These are phyloP conservation scores for Pleurostoma richardsiae DNA, from an alignment of 2,329 filamentous ascomycete species.

Conservation along the genomic window DNA sequence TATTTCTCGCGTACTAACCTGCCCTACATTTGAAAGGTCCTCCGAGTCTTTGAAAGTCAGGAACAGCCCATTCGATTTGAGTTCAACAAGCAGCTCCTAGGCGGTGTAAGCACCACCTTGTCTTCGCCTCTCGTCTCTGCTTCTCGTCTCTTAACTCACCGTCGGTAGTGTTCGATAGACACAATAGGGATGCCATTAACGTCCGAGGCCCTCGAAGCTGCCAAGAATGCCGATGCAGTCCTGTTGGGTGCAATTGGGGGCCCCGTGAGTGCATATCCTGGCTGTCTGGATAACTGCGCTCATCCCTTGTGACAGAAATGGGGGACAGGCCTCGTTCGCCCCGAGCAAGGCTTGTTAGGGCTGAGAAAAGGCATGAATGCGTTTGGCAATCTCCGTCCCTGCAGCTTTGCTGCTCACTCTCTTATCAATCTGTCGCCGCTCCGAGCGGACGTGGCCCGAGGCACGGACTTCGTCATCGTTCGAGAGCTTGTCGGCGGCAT, in stretches of 20 bases:
- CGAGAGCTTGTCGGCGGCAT: slow-evolving; percentile 90
- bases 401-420: slow-evolving; percentile 87
- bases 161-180: slow-evolving; percentile 62
- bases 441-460: slow-evolving; percentile 78
- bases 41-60: too few relatives aligned
- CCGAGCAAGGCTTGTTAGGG: slow-evolving; percentile 85
- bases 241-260: slow-evolving; percentile 91
- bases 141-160: too few relatives aligned
- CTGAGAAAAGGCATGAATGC: slow-evolving; percentile 92
- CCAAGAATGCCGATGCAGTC: slow-evolving; percentile 82
- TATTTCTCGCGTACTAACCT: too few relatives aligned
- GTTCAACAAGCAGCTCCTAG: too few relatives aligned
- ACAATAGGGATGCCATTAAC: slow-evolving; percentile 73
- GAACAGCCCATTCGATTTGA: too few relatives aligned
- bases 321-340: slow-evolving; percentile 55
- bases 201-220: slow-evolving; percentile 74
- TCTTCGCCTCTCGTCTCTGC: too few relatives aligned
- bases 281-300: too few relatives aligned
- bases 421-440: slow-evolving; percentile 83
- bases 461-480: slow-evolving; percentile 88
- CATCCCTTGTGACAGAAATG: too few relatives aligned
- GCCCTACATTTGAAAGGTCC: too few relatives aligned
- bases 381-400: slow-evolving; percentile 92
- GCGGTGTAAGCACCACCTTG: too few relatives aligned
- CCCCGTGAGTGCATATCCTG: slow-evolving; percentile 35